These are phyloP conservation scores for Eucalyptus regnans DNA, from an alignment of 345 rosid species.

Conservation along the genomic window DNA sequence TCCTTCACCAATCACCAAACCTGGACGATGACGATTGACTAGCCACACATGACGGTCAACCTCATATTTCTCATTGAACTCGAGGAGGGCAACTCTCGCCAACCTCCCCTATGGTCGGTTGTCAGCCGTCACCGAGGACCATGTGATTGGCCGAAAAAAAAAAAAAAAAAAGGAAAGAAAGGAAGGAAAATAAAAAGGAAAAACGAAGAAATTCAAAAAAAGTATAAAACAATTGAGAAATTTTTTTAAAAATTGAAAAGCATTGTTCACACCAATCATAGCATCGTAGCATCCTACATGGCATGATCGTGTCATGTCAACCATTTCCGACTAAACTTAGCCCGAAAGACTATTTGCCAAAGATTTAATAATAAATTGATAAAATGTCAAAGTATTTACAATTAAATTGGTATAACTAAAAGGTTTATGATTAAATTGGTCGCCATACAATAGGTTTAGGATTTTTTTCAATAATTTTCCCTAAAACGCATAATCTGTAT, in stretches of 20 bases:
- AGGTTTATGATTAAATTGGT: not conserved
- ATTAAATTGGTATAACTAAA: not conserved
- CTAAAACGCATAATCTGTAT: not conserved
- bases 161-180: too few relatives aligned
- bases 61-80: fast-evolving
- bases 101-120: not conserved
- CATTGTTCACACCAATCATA: fast-evolving
- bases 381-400: not conserved
- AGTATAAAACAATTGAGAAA: fast-evolving
- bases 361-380: not conserved
- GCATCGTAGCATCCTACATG: not conserved
- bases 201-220: not conserved
- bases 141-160: fast-evolving
- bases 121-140: fast-evolving
- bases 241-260: not conserved
- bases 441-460: fast-evolving
- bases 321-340: not conserved
- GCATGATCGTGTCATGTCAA: not conserved
- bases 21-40: fast-evolving
- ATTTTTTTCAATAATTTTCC: not conserved
- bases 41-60: too few relatives aligned
- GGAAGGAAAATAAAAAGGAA: too few relatives aligned
- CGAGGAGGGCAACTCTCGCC: not conserved
- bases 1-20: not conserved
- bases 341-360: fast-evolving